Conservation (phyloP, 2,329 filamentous ascomycete species). For the Nannizziopsis barbatae region DNA sequence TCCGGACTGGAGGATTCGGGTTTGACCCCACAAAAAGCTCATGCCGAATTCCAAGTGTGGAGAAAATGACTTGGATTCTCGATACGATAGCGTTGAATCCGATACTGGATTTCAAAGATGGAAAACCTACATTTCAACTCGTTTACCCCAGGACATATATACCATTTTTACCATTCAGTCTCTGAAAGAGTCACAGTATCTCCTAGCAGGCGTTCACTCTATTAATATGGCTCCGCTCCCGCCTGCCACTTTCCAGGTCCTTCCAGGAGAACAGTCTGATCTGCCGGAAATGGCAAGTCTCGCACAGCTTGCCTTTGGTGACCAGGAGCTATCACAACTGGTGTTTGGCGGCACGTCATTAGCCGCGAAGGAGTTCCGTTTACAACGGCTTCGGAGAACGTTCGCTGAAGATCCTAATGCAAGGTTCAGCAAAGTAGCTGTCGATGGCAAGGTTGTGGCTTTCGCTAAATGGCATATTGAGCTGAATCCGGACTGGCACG, state of each 20-base stretch:
- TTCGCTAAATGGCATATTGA: constrained; percentile 16
- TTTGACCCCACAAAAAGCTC: too few relatives aligned
- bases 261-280: constrained; percentile 16
- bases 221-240: neutral
- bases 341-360: constrained; percentile 7
- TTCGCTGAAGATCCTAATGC: constrained; percentile 2
- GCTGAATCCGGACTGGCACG: constrained; percentile 11
- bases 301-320: constrained; percentile 30
- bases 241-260: constrained; percentile 12
- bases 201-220: too few relatives aligned
- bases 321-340: constrained; percentile 3
- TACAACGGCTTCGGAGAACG: constrained; percentile 1
- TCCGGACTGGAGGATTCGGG: too few relatives aligned
- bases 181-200: neutral
- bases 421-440: constrained; percentile 5
- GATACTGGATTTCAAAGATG: too few relatives aligned
- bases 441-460: constrained; percentile 16
- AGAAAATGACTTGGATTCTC: too few relatives aligned
- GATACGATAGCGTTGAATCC: too few relatives aligned
- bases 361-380: neutral
- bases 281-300: constrained; percentile 19
- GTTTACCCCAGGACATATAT: too few relatives aligned
- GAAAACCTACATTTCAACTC: too few relatives aligned
- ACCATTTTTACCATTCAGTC: neutral
- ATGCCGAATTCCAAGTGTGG: too few relatives aligned